Evolutionary conservation across 2,329 filamentous ascomycete species (phyloP).

Genomic region (Colletotrichum caudatum): DNA sequence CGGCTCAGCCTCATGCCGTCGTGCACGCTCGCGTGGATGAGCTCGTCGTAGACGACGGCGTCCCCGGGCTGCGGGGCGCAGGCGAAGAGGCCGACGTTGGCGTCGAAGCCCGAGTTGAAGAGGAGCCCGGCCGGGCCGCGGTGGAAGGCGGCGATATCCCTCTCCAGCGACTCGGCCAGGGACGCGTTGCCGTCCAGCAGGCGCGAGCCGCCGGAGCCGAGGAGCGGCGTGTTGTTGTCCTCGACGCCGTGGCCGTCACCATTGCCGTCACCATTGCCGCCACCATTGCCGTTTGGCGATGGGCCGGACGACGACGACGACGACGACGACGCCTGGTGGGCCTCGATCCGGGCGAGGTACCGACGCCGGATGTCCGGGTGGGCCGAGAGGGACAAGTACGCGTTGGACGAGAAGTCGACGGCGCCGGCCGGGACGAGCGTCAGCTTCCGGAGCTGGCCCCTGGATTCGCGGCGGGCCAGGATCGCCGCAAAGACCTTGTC

Average conservation of each 20-base stretch:
- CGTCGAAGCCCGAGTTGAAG: slow-evolving; percentile 73
- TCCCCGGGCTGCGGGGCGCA: slow-evolving; percentile 71
- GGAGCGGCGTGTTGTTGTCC: slow-evolving; percentile 52
- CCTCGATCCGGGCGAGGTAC: slow-evolving; percentile 63
- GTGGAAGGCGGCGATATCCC: slow-evolving; percentile 61
- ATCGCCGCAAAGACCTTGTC: slow-evolving; percentile 25
- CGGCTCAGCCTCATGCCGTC: slow-evolving; percentile 79
- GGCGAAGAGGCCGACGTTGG: slow-evolving; percentile 73
- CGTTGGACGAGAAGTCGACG: slow-evolving; percentile 83
- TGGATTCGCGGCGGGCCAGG: slow-evolving; percentile 43
- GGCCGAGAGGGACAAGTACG: slow-evolving; percentile 80
- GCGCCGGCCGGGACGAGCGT: slow-evolving; percentile 73
- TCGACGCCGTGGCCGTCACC: slow-evolving; percentile 45
- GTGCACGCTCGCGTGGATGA: slow-evolving; percentile 82
- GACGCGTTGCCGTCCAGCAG: slow-evolving; percentile 64
- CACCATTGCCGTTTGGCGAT: not conserved
- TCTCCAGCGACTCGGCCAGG: slow-evolving; percentile 60
- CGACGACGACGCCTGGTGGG: slow-evolving; percentile 25
- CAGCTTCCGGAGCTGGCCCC: slow-evolving; percentile 58
- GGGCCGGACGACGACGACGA: not conserved
- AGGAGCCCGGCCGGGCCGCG: slow-evolving; percentile 59
- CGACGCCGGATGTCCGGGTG: slow-evolving; percentile 67
- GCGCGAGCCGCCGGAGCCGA: slow-evolving; percentile 66
- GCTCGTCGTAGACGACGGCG: slow-evolving; percentile 77
- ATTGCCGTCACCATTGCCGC: not conserved